Evolutionary conservation across 306 rosid genomes (phyloP), one percentile per base, ranked within the genome.

Genomic region (Hippophae tibetana): DNA sequence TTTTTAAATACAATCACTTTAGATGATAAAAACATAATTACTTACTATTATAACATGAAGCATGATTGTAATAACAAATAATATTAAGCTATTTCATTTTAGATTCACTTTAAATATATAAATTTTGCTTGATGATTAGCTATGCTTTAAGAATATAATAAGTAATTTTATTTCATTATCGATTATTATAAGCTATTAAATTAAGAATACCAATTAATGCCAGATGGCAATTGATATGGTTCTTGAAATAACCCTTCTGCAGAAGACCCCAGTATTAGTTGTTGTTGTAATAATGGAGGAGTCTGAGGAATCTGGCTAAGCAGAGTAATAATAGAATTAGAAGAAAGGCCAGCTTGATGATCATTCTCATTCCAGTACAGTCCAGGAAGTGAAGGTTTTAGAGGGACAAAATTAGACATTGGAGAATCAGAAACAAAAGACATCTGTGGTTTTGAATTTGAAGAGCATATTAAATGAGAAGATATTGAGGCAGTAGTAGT

Each of bases 241-340:
- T 71, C 52, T 53, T 76, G 70, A 54, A 73, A 69, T 5, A 78
- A 27, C 7, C 83, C 78, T 13, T 82, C 58, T 38, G 76, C 76
- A 54, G 74, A n/a, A 38, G 84, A 52, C 10, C 84, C 94, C 63
- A 84, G 64, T 74, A 79, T 73, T 72, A 81, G 62, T 40, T 84
- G 92, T 62, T 76, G 89, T 68, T 82, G 87, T 76, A 81, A 69
- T 48, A 88, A 67, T 9, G 69, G 8, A 69, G 94, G 72, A 7
- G 73, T 80, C 59, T 74, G 86, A 13, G 95, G 97, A 13, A 90
- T 76, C n/a, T 90, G 90, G 49, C 81, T 72, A 55, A 87, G 87
- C 54, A 90, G 72, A 62, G 81, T 59, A 2, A 89, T 80, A 46
- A 85, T 65, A 11, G 89, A 82, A 46, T 46, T 69, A 58, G 78